Base-by-base conservation (phyloP, 371 early-diverging fungal species). In the Rhizopus stolonifer region DNA sequence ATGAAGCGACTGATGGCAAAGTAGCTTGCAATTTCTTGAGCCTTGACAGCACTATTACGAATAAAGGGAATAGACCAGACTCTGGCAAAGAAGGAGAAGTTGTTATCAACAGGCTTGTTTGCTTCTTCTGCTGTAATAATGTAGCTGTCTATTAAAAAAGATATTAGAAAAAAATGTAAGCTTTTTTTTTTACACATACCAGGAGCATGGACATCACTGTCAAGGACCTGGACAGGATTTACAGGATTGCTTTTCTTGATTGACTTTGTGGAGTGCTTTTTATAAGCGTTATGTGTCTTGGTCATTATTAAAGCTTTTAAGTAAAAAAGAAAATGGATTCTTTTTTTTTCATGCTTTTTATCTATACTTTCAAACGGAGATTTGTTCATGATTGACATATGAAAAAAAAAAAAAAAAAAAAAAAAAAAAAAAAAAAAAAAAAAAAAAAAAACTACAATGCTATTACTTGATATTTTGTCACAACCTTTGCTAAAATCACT, bases 11-110 rank as follows among this genome's bases (percentile, higher is more conserved):
- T 79, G 60, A 79, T 63, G 24, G 69, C 64, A 64, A 74, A 80
- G 50, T 79, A 70, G 38, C 73, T 80, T 40, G 83, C 84, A 46
- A 79, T 77, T 13, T 70, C 64, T 52, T 76, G 72, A 24, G 79
- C 62, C 49, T 77, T 74, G 10, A 66, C 58, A 40, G 82, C 70
- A 3, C 79, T 57, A 49, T 85, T 82, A 48, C 76, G 79, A 38
- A 87, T 67, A 48, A 87, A 21, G 11, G 88, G 88, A 25, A 87
- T 61, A 47, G 82, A 69, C 26, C 66, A 64, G 31, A 86, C 69
- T 14, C 84, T 79, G 31, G 57, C 29, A 64, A 72, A 60, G 60
- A 80, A 78, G 43, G 53, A 51, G 23, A 47, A 52, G 17, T 24
- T 26, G 26, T 24, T 29, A 4, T 43, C 43, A 21, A 24, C 8